Evolutionary conservation across 2,329 filamentous ascomycete genomes (phyloP).

Genomic region (Ophiostoma perfectum): DNA sequence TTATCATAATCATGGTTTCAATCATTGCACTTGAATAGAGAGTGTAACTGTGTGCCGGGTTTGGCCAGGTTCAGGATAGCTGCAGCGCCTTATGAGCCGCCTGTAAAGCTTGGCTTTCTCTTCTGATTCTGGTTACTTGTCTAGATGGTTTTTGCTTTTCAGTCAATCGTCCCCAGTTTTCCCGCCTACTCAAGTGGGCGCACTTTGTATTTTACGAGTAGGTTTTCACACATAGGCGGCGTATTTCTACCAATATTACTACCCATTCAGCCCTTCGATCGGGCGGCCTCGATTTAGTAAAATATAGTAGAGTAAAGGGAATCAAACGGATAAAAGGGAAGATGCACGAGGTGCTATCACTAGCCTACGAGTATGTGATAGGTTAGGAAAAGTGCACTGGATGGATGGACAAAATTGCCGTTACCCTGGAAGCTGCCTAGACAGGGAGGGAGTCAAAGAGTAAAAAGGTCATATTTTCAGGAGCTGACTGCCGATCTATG

Average conservation of each 20-base stretch:
- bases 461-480: neutral
- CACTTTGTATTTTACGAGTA: too few species aligned
- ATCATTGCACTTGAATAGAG: neutral
- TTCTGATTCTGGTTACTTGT: too few species aligned
- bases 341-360: neutral
- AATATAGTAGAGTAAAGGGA: neutral
- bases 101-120: constrained; percentile 1
- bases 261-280: neutral
- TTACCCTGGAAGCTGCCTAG: neutral
- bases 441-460: neutral
- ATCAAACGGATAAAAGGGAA: neutral
- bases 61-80: constrained; percentile 3
- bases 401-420: neutral
- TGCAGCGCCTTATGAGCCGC: neutral
- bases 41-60: neutral
- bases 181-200: too few species aligned
- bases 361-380: neutral
- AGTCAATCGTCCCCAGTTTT: neutral
- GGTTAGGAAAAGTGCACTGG: neutral
- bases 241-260: neutral
- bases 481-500: neutral
- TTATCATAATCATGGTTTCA: neutral
- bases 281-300: neutral
- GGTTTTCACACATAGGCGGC: neutral
- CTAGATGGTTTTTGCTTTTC: neutral